These are phyloP conservation scores for Malus asiatica DNA, from an alignment of 306 rosid genomes.

Conservation along the genomic window DNA sequence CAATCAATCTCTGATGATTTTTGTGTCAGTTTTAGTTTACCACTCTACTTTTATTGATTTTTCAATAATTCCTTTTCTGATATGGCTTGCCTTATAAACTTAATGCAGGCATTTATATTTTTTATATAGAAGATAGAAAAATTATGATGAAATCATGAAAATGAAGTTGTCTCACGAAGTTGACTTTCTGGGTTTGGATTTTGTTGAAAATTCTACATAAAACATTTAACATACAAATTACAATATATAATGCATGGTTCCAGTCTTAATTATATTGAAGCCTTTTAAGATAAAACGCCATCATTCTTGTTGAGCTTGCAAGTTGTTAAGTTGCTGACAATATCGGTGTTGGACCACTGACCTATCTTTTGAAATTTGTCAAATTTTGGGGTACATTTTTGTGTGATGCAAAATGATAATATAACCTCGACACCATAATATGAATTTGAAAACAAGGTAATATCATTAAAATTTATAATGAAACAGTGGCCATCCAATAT, in stretches of 20 bases:
- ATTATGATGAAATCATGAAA: not conserved
- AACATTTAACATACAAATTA: too few relatives aligned
- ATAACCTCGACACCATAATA: not conserved
- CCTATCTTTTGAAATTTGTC: too few relatives aligned
- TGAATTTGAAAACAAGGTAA: not conserved
- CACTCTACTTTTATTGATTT: conserved; percentile 9
- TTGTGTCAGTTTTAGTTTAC: not conserved
- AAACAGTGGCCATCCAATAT: too few relatives aligned
- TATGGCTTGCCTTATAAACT: not conserved
- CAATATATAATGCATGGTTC: not conserved
- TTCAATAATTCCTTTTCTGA: not conserved
- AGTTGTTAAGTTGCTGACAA: not conserved
- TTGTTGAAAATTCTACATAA: too few relatives aligned
- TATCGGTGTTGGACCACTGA: not conserved
- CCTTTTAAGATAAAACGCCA: not conserved
- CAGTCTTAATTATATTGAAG: too few relatives aligned
- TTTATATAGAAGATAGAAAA: not conserved
- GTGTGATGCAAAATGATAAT: not conserved
- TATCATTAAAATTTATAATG: too few relatives aligned
- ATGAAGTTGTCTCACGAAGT: not conserved
- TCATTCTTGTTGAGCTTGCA: not conserved
- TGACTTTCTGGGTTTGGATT: not conserved
- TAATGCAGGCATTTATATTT: not conserved
- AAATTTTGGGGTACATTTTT: too few relatives aligned
- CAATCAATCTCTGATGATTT: not conserved